Percentiles rank a stretch among this genome's conserved stretches.
phyloP scores from a whole-genome alignment of 1,284 basidiomycete species.

The Inonotus hispidus region DNA sequence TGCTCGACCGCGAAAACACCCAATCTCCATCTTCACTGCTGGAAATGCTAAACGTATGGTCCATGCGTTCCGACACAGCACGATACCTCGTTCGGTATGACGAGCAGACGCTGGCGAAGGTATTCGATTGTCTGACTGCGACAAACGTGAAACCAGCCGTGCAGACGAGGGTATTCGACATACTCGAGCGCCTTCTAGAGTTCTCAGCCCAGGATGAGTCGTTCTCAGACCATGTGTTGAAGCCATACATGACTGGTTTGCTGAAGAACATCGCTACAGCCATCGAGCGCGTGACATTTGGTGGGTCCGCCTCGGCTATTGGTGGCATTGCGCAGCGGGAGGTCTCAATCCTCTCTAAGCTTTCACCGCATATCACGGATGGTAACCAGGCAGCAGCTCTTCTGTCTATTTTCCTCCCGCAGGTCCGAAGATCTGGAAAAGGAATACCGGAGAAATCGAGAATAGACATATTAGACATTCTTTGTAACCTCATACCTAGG shows the following conservation, averaged over 20 bases:
- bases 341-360: slow-evolving; percentile 73
- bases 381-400: slow-evolving; percentile 72
- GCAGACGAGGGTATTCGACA: slow-evolving; percentile 78
- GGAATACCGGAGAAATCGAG: slow-evolving; percentile 86
- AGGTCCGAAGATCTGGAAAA: slow-evolving; percentile 75
- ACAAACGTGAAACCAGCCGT: slow-evolving; percentile 86
- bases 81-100: slow-evolving; percentile 70
- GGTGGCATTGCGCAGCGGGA: slow-evolving; percentile 71
- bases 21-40: slow-evolving; percentile 89
- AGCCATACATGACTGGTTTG: slow-evolving; percentile 73
- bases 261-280: slow-evolving; percentile 70
- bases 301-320: slow-evolving; percentile 28
- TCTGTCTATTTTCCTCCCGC: slow-evolving; percentile 71
- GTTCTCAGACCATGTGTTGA: slow-evolving; percentile 56
- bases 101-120: slow-evolving; percentile 60
- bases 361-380: slow-evolving; percentile 74
- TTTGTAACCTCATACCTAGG: slow-evolving; percentile 70
- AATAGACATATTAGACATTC: slow-evolving; percentile 75
- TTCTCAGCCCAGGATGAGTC: slow-evolving; percentile 47
- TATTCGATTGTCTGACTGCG: slow-evolving; percentile 79
- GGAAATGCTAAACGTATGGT: slow-evolving; percentile 84
- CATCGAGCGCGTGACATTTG: slow-evolving; percentile 53
- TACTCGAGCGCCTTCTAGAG: slow-evolving; percentile 71
- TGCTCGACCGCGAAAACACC: slow-evolving; percentile 81
- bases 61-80: slow-evolving; percentile 52